Evolutionary conservation across 2,329 filamentous ascomycete species (phyloP).

Genomic region (Aspergillus sp.): DNA sequence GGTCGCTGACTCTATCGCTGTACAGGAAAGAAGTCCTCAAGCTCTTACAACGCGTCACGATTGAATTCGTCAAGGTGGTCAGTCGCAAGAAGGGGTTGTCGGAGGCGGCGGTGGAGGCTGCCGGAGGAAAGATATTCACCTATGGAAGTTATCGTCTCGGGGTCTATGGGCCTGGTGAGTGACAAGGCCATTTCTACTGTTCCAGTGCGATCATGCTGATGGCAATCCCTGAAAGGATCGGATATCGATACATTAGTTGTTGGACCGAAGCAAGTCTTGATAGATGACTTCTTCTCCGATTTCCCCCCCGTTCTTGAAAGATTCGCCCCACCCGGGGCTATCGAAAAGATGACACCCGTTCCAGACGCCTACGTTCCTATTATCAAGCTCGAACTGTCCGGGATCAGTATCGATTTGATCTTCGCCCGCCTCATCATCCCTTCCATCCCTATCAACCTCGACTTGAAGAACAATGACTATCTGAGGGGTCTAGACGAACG

Average conservation of each 20-base stretch:
- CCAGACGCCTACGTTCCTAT: conserved; percentile 92
- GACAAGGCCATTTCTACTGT: neutral
- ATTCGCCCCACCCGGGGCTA: conserved; percentile 73
- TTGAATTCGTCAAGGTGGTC: conserved; percentile 84
- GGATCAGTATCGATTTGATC: conserved; percentile 93
- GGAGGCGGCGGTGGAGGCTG: conserved; percentile 73
- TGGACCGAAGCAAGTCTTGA: conserved; percentile 81
- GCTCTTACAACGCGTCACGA: conserved; percentile 74
- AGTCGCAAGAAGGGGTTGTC: conserved; percentile 72
- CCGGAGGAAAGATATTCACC: conserved; percentile 89
- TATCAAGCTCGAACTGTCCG: conserved; percentile 90
- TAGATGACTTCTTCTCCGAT: conserved; percentile 86
- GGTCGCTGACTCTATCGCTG: conserved; percentile 9
- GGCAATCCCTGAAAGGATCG: conserved; percentile 60
- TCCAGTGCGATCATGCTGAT: neutral
- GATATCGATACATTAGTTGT: conserved; percentile 97
- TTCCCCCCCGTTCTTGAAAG: conserved; percentile 78
- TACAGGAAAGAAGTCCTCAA: conserved; percentile 68
- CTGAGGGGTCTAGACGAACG: conserved; percentile 82
- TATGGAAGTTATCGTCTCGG: conserved; percentile 95
- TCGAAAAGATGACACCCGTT: conserved; percentile 81
- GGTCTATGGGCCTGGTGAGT: conserved; percentile 76
- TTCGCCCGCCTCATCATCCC: conserved; percentile 73
- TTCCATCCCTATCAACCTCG: conserved; percentile 69
- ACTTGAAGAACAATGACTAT: conserved; percentile 78